Conservation (phyloP, 257 asterid species). For the Plantago major region DNA sequence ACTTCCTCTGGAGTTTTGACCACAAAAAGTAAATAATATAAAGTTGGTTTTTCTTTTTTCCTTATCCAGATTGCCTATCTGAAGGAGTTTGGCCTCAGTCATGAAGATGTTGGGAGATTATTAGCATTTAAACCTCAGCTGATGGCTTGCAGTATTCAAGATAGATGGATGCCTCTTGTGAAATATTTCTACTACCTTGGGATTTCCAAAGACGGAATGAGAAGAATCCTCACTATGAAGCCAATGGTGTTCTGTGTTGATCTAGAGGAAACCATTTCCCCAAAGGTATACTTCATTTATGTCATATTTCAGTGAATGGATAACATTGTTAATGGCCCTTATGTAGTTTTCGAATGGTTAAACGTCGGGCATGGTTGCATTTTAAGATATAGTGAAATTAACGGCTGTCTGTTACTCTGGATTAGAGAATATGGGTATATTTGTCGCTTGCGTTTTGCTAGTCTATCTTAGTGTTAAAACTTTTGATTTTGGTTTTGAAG, state of each 20-base stretch:
- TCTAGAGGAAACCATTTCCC: slow-evolving; percentile 61
- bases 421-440: too few species aligned
- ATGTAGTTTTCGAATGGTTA: neutral
- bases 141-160: slow-evolving; percentile 91
- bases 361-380: neutral
- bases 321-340: neutral
- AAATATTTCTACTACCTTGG: slow-evolving; percentile 93
- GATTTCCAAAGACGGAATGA: slow-evolving; percentile 81
- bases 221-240: slow-evolving; percentile 69
- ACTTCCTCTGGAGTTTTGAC: neutral
- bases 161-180: slow-evolving; percentile 81
- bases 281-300: slow-evolving; percentile 56
- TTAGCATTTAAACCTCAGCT: slow-evolving; percentile 85
- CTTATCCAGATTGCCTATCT: slow-evolving; percentile 58
- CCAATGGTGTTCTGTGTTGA: slow-evolving; percentile 86
- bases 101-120: slow-evolving; percentile 76
- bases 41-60: slow-evolving; percentile 10
- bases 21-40: neutral
- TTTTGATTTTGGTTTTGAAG: slow-evolving; percentile 27
- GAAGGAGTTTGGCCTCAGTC: slow-evolving; percentile 75
- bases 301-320: neutral
- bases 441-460: neutral
- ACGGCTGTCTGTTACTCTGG: too few species aligned
- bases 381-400: too few species aligned
- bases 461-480: slow-evolving; percentile 3